Evolutionary conservation across 306 rosid species (phyloP).

Genomic region (Cicer judaicum): DNA sequence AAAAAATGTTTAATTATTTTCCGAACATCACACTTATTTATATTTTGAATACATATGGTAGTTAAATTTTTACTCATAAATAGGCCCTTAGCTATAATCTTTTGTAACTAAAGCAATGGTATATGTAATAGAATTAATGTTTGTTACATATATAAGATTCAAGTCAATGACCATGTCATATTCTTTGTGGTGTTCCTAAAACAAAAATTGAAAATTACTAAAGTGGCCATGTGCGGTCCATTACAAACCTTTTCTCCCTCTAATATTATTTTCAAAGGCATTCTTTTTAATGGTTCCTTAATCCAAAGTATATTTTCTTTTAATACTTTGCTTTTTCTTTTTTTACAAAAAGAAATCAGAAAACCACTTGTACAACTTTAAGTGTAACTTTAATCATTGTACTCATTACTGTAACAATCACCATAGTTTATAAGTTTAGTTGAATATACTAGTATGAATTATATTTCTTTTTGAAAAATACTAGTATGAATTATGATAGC

Average conservation of each 20-base stretch:
- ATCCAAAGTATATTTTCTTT: slow-evolving; percentile 10
- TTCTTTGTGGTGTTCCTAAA: not conserved
- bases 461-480: not conserved
- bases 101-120: no score
- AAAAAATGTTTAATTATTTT: no score
- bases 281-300: slow-evolving; percentile 7
- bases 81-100: no score
- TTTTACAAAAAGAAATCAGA: slow-evolving; percentile 16
- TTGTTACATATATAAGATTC: not conserved
- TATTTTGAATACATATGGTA: no score
- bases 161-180: slow-evolving; percentile 8
- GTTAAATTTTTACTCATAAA: no score
- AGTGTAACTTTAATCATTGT: slow-evolving; percentile 35
- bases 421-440: not conserved
- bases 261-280: not conserved
- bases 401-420: slow-evolving; percentile 33
- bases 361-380: slow-evolving; percentile 21
- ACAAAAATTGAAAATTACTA: slow-evolving; percentile 2
- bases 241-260: not conserved
- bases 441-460: not conserved
- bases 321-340: slow-evolving; percentile 9
- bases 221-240: slow-evolving; percentile 28
- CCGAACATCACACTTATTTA: no score
- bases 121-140: no score
- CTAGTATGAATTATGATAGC: not conserved